Evolutionary conservation across 345 rosid genomes (phyloP), one percentile per base, ranked within the genome.

Genomic region (Melaleuca alternifolia): DNA sequence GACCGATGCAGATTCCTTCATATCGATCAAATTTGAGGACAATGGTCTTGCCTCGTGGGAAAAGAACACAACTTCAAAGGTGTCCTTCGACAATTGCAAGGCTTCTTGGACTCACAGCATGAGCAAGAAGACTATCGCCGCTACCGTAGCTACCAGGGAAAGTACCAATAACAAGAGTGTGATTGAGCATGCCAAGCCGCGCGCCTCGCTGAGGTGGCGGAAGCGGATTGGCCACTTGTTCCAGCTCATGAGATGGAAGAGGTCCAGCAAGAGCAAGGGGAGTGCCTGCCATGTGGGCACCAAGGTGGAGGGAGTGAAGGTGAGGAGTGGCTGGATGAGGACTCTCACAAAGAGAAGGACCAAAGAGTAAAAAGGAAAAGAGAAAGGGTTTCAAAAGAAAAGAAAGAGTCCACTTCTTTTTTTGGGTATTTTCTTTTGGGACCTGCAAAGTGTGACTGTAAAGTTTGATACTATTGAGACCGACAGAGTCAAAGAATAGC

Each of bases 11-110:
- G 99, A 95, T 84, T 95, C 99, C 2, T 97, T 97, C 86, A 97
- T 97, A 89, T 96, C 99, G 18, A 97, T 97, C 28, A 94, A 95
- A 89, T 96, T 97, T 87, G 99, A 94, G 89, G 91, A 93, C 85
- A 93, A 95, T 88, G 99, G 99, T 9, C 92, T 88, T 62, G 96
- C 96, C 23, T 96, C 95, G 9, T 96, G 99, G 99, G 99, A 96
- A 86, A 96, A 92, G 89, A 88, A 46, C 51, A 87, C 88, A 87
- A 91, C 90, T 85, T 91, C 97, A 37, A 94, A 96, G 87, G 91
- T 90, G 57, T 91, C 94, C 57, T 85, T 91, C 5, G 94, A 94
- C 71, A 85, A 92, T 85, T 89, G 91, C 91, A 91, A 86, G 89
- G 90, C 90, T 88, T 59, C 92, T 23, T 90, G 90, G 91, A 87